These are phyloP conservation scores for Clonostachys solani DNA, from an alignment of 2,329 filamentous ascomycete species.

Conservation along the genomic window DNA sequence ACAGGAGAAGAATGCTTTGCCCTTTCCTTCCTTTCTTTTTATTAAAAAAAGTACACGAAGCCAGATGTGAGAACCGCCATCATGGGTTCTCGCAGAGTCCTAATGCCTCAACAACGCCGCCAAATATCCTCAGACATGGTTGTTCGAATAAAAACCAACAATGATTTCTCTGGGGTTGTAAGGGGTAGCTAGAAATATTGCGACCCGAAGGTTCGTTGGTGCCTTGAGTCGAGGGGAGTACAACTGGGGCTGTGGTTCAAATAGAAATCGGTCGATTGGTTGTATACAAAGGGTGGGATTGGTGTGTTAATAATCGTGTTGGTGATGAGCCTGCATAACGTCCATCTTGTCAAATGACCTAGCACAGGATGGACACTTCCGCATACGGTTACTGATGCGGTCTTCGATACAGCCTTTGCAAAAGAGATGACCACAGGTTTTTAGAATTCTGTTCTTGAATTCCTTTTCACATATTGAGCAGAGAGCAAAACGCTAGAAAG, in stretches of 20 bases:
- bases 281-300: conserved; percentile 9
- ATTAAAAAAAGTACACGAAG: too few species aligned
- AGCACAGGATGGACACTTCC: conserved; percentile 94
- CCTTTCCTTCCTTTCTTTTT: too few species aligned
- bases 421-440: conserved; percentile 92
- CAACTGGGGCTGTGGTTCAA: neutral
- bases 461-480: conserved; percentile 91
- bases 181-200: too few species aligned
- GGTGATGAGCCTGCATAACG: conserved; percentile 65
- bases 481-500: conserved; percentile 39
- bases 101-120: too few species aligned
- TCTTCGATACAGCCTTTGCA: conserved; percentile 89
- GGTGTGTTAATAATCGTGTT: neutral
- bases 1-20: too few species aligned
- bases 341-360: conserved; percentile 89
- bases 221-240: conserved; percentile 9
- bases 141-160: too few species aligned
- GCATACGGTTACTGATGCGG: conserved; percentile 80
- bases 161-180: too few species aligned
- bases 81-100: too few species aligned
- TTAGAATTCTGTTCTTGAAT: conserved; percentile 91
- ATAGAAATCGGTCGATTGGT: neutral
- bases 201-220: conserved; percentile 1
- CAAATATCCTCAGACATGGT: too few species aligned
- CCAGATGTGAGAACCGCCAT: too few species aligned